Evolutionary conservation across 164 flowering plant species (phyloP).

Genomic region (Aristolochia californica): DNA sequence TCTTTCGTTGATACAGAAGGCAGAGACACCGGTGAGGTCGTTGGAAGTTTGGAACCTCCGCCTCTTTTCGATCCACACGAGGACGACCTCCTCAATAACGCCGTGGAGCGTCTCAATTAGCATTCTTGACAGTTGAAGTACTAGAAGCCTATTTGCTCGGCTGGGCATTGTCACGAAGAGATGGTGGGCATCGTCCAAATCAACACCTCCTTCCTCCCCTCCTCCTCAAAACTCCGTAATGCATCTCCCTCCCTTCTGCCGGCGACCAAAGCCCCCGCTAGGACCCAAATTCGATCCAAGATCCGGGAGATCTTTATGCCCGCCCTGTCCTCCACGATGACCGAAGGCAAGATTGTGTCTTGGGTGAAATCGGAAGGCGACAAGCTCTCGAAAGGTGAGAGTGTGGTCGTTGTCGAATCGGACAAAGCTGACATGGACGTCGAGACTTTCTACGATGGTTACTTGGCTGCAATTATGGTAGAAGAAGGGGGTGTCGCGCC

Average conservation of each 20-base stretch:
- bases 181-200: conserved; percentile 45
- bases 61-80: conserved; percentile 42
- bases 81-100: conserved; percentile 5
- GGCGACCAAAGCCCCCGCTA: conserved; percentile 1
- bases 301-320: conserved; percentile 99
- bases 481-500: conserved; percentile 88
- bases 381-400: conserved; percentile 76
- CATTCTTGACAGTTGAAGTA: background rate
- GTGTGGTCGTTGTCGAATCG: conserved; percentile 95
- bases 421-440: conserved; percentile 99
- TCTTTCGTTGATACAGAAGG: too few species aligned
- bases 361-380: conserved; percentile 96
- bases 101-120: background rate
- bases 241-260: background rate
- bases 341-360: conserved; percentile 90
- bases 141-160: background rate
- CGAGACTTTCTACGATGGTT: conserved; percentile 95
- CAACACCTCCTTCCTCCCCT: conserved; percentile 43
- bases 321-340: conserved; percentile 95
- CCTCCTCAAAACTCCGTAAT: conserved; percentile 26
- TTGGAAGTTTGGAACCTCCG: conserved; percentile 55
- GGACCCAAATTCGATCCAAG: conserved; percentile 41
- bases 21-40: too few species aligned
- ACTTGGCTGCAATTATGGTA: conserved; percentile 79
- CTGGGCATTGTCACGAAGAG: background rate